These are phyloP conservation scores for Crucibulum cyathiforme DNA, from an alignment of 1,284 basidiomycete species.

Conservation along the genomic window DNA sequence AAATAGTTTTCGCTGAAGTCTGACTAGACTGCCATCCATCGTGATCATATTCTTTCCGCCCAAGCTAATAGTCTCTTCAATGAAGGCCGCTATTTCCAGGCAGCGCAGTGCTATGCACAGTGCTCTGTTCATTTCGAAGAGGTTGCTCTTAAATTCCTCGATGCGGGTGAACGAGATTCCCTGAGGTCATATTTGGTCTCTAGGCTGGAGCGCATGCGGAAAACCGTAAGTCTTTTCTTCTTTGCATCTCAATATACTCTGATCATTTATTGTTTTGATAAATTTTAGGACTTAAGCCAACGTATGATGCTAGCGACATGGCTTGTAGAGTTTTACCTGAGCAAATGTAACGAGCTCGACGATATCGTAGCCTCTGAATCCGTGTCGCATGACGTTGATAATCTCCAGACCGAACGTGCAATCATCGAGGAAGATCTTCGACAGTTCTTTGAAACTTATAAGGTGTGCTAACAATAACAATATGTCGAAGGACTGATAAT, in stretches of 20 bases:
- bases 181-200: constrained; percentile 91
- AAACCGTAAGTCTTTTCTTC: constrained; percentile 60
- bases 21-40: constrained; percentile 75
- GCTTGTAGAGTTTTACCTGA: constrained; percentile 97
- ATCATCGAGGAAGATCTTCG: constrained; percentile 93
- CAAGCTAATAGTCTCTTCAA: constrained; percentile 89
- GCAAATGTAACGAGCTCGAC: constrained; percentile 96
- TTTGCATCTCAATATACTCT: neutral
- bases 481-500: neutral
- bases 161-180: constrained; percentile 91
- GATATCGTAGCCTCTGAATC: constrained; percentile 88
- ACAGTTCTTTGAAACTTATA: constrained; percentile 93
- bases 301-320: constrained; percentile 99
- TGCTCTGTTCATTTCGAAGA: constrained; percentile 92
- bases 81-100: constrained; percentile 85
- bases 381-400: constrained; percentile 85
- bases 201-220: constrained; percentile 81
- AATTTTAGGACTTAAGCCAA: constrained; percentile 83
- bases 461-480: constrained; percentile 51
- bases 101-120: constrained; percentile 91
- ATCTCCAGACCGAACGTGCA: constrained; percentile 79
- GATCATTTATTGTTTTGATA: neutral
- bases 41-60: constrained; percentile 83
- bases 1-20: neutral
- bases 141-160: constrained; percentile 90